phyloP scores from a whole-genome alignment of 768 basidiomycete genomes.

The Dioszegia hungarica region DNA sequence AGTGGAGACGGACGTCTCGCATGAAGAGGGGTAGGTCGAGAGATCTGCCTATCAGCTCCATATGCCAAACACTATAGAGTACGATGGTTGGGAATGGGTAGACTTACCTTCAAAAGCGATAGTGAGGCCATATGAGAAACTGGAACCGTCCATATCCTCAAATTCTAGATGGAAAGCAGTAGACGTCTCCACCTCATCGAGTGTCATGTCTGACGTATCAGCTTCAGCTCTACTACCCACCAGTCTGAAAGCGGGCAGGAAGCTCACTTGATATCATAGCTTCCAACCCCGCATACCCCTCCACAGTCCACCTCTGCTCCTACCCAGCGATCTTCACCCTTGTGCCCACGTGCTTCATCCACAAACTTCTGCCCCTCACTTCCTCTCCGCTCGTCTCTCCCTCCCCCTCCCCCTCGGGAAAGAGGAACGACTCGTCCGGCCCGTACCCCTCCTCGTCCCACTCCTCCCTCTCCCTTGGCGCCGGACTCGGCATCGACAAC shows the following conservation, averaged over 20 bases:
- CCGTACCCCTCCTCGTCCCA: too few species aligned
- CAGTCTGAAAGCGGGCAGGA: background rate
- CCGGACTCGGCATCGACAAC: too few species aligned
- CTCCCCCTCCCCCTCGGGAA: too few species aligned
- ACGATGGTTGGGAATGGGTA: background rate
- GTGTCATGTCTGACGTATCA: conserved; percentile 1
- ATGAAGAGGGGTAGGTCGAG: conserved; percentile 11
- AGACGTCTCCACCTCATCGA: conserved; percentile 16
- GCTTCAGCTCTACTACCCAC: too few species aligned
- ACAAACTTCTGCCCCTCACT: background rate
- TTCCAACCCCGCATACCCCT: conserved; percentile 30
- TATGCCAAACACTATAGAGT: too few species aligned
- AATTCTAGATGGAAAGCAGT: conserved; percentile 13
- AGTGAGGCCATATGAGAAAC: background rate
- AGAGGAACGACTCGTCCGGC: too few species aligned
- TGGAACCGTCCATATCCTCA: conserved; percentile 23
- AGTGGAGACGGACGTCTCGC: background rate
- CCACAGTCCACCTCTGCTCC: conserved; percentile 4
- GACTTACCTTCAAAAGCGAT: conserved; percentile 19
- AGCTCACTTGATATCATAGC: conserved; percentile 14
- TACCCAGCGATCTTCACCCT: conserved; percentile 6
- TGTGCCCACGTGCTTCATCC: conserved; percentile 14
- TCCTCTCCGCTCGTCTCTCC: too few species aligned
- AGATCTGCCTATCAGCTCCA: too few species aligned
- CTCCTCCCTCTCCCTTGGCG: too few species aligned